phyloP scores from a whole-genome alignment of 164 flowering plant species.

The Litsea cubeba region DNA sequence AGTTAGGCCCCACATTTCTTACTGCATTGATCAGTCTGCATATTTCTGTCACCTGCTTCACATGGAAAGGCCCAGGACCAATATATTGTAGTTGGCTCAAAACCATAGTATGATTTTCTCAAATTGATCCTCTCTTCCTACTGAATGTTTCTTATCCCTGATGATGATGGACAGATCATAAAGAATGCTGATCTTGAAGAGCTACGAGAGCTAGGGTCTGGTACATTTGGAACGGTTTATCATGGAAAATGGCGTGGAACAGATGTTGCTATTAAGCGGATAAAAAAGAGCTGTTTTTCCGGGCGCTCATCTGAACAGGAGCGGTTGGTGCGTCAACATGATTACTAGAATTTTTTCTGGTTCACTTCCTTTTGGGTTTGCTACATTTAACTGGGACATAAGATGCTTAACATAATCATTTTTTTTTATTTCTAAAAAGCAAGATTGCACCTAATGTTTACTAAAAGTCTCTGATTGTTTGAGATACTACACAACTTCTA shows the following conservation, averaged over 20 bases:
- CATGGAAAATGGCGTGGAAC: constrained; percentile 94
- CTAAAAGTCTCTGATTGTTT: neutral
- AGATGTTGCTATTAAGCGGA: constrained; percentile 90
- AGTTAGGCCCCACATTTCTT: neutral
- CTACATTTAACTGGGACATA: neutral
- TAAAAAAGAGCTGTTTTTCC: constrained; percentile 76
- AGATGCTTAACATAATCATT: neutral
- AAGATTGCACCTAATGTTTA: neutral
- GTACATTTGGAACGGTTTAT: constrained; percentile 90
- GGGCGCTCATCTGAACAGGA: constrained; percentile 87
- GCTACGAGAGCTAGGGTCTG: constrained; percentile 75
- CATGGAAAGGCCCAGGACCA: neutral
- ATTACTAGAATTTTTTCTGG: neutral
- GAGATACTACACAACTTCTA: neutral
- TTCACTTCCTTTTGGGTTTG: neutral
- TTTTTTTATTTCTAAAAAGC: too few species aligned
- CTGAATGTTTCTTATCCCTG: constrained; percentile 24
- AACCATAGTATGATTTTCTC: neutral
- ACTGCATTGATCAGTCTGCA: neutral
- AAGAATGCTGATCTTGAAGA: constrained; percentile 92
- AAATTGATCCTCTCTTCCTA: neutral
- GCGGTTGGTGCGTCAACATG: constrained; percentile 52
- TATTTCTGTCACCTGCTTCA: too few species aligned
- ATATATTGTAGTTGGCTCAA: neutral
- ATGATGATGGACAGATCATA: constrained; percentile 51